Evolutionary conservation across 495 filamentous ascomycete genomes (phyloP), one percentile per base, ranked within the genome.

Genomic region (Parachaetomium inaequale): DNA sequence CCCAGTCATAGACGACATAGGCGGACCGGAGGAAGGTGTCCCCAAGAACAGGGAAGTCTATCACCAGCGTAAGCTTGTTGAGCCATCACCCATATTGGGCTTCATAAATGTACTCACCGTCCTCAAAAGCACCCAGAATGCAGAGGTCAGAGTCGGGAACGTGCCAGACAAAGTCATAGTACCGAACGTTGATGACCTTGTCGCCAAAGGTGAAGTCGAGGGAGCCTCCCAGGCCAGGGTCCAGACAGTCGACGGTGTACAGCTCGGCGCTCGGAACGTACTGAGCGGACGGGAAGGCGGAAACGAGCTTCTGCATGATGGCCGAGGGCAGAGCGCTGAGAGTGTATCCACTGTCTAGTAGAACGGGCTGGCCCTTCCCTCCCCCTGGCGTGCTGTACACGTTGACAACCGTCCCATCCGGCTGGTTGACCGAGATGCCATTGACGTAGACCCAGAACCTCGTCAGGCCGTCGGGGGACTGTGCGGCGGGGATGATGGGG

Each of bases 1-100:
- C 81, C 8, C 95, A 78, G 66, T 98, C 93, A 70, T 93, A 98
- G 0, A 98, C 94, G n/a, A 95, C 90, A 67, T 96, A 98, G 0
- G 92, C 91, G 19, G 88, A 88, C 61, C 94, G 85, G 10, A 98
- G 78, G 78, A 97, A 96, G 1, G 93, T 96, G 70, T 97, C 93
- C n/a, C 94, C 94, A 29, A 98, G 79, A 15, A 96, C 31, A 73
- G 76, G 19, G 78, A 70, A 49, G 78, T 82, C 55, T 58, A 81
- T 36, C 87, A n/a, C 38, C 17, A 42, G 7, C n/a, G 36, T 56
- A 17, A 56, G 53, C 23, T 14, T 26, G 7, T 26, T 7, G 23
- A 26, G 3, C 8, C 19, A 28, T 11, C 17, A 19, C 0, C 26
- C 21, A 11, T 6, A 55, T 7, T n/a, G 4, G 19, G 4, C 1